Conservation (phyloP, 768 basidiomycete species). For the Tulasnella sp. region DNA sequence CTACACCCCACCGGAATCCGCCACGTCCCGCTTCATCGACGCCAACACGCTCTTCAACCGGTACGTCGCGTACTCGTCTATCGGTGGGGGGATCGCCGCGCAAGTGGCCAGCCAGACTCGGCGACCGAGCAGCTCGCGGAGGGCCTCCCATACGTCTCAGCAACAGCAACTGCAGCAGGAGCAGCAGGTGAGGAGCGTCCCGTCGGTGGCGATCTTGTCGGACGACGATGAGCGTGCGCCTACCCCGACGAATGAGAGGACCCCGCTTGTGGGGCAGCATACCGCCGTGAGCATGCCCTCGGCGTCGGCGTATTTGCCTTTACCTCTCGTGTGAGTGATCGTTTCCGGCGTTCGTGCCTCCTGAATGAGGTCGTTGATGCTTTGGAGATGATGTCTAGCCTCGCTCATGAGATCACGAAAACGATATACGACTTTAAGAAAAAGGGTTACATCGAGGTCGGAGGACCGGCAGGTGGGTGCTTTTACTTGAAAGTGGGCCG, state of each 20-base stretch:
- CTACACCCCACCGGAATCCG: slow-evolving; percentile 19
- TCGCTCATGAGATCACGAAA: slow-evolving; percentile 69
- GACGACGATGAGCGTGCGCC: not conserved
- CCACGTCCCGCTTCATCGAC: not conserved
- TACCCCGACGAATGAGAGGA: not conserved
- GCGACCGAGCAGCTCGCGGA: not conserved
- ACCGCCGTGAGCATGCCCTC: slow-evolving; percentile 40
- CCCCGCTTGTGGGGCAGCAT: slow-evolving; percentile 21
- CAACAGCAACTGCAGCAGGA: not conserved
- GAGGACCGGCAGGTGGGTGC: slow-evolving; percentile 70
- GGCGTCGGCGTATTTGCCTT: slow-evolving; percentile 45
- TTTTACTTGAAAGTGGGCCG: not conserved
- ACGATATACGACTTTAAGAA: slow-evolving; percentile 61
- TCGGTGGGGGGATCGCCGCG: not conserved
- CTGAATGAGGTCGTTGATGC: no score
- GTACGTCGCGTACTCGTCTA: not conserved
- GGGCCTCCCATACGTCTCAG: not conserved
- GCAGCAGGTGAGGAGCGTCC: not conserved
- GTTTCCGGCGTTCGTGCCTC: no score
- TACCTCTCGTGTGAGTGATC: slow-evolving; percentile 57
- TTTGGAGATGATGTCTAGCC: slow-evolving; percentile 42
- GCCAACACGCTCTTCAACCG: not conserved
- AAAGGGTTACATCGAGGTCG: slow-evolving; percentile 74
- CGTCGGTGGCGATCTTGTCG: not conserved
- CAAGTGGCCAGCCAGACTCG: not conserved